Base-by-base conservation (phyloP, 164 flowering plant species). In the Piper longum region DNA sequence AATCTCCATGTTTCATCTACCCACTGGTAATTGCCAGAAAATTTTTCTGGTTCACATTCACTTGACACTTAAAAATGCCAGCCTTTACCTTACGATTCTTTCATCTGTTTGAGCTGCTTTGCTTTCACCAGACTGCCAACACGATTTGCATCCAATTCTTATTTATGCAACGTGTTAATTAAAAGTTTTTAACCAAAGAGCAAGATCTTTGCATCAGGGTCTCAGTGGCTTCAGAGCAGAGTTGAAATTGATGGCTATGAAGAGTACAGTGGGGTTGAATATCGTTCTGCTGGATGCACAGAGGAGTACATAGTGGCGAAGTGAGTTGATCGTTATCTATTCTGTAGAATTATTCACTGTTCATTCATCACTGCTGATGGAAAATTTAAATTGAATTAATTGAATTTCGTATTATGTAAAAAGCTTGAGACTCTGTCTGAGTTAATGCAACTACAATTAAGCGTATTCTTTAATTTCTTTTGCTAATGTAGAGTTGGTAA, bases 151-250 rank as follows among this genome's bases (percentile, higher is more conserved):
- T 26, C 36, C 2, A 26, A 26, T 2, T 26, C 36, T 26, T 26
- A 26, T 26, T 26, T 26, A 26, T 26, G 2, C 36, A 26, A 26
- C 2, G 36, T 26, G 36, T 26, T 26, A 0, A 26, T 26, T 2
- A 26, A 26, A 4, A 55, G 57, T 4, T 11, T 5, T 44, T 44
- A 44, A 5, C 5, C 16, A 8, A 18, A 8, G 16, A 18, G n/a
- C 57, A 55, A 8, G 57, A 16, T 18, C 60, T 64, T 44, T 41
- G 41, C 67, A 66, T 62, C 81, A 91, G 98, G 92, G 73, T 79
- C 82, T 62, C 91, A 92, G 62, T 92, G 93, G 91, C 93, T 92
- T 70, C 95, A 86, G 55, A 85, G 96, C 77, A 80, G 95, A 75
- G 75, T 92, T 63, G 98, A 92, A 54, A 48, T 82, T 44, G 70